These are phyloP conservation scores for Penicillium concentricum DNA, from an alignment of 2,329 filamentous ascomycete species.

Conservation along the genomic window DNA sequence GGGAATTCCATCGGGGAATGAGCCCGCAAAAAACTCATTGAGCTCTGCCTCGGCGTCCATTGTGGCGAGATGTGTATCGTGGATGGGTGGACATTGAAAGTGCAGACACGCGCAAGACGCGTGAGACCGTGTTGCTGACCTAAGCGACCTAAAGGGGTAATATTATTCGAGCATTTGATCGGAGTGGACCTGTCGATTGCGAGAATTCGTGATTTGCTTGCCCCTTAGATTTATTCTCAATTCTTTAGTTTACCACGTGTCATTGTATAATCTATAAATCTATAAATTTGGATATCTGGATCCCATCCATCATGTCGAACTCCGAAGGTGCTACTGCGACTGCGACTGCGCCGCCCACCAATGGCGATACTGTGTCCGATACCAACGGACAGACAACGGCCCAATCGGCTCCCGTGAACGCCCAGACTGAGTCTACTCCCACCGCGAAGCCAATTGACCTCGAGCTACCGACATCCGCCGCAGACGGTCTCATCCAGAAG, in stretches of 20 bases:
- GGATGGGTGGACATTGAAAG: background rate
- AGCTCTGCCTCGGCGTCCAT: slow-evolving; percentile 57
- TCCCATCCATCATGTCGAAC: background rate
- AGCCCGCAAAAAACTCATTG: slow-evolving; percentile 59
- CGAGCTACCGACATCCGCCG: slow-evolving; percentile 39
- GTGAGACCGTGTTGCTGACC: slow-evolving; percentile 23
- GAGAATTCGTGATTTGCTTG: background rate
- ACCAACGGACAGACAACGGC: background rate
- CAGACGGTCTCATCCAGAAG: slow-evolving; percentile 49
- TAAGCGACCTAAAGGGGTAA: slow-evolving; percentile 19
- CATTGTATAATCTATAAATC: background rate
- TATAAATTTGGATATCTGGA: background rate
- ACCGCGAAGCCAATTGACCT: slow-evolving; percentile 19
- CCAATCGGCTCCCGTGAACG: slow-evolving; percentile 1
- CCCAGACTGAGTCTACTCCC: slow-evolving; percentile 9
- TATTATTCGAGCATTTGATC: slow-evolving; percentile 12
- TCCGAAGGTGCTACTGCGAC: slow-evolving; percentile 1
- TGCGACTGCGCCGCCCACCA: slow-evolving; percentile 6
- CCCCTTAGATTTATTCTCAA: background rate
- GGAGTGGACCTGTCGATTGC: slow-evolving; percentile 15
- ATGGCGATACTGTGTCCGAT: slow-evolving; percentile 10
- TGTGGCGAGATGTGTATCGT: slow-evolving; percentile 3
- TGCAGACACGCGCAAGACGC: slow-evolving; percentile 18
- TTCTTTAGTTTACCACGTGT: background rate
- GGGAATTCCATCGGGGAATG: slow-evolving; percentile 60